Conservation (phyloP, 2,329 filamentous ascomycete genomes). For the Fusarium buharicum region DNA sequence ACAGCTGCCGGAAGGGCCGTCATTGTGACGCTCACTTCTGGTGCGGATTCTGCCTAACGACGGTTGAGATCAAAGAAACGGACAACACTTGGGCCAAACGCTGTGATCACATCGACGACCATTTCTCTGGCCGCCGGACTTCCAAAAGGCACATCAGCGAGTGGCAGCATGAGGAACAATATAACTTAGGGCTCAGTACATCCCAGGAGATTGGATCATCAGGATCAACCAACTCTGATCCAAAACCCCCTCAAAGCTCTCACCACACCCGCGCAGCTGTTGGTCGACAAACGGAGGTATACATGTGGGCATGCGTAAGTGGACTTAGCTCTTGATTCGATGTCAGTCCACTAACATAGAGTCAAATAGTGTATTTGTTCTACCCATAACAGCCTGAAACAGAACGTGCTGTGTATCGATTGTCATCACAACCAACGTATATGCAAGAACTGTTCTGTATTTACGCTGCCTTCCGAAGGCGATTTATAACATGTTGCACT, state of each 20-base stretch:
- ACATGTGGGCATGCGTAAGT: conserved; percentile 50
- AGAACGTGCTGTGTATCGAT: conserved; percentile 8
- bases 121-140: conserved; percentile 66
- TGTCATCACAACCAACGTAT: conserved; percentile 23
- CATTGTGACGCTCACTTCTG: conserved; percentile 77
- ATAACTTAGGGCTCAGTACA: neutral
- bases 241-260: conserved; percentile 5
- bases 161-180: conserved; percentile 60
- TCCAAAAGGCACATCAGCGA: conserved; percentile 60
- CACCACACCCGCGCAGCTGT: conserved; percentile 7
- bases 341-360: conserved; percentile 10
- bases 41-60: conserved; percentile 82
- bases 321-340: neutral
- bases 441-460: conserved; percentile 13
- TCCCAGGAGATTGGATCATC: neutral
- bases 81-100: conserved; percentile 66
- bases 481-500: conserved; percentile 5
- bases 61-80: conserved; percentile 60
- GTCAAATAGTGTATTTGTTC: conserved; percentile 37
- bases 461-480: neutral
- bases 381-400: conserved; percentile 10
- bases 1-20: conserved; percentile 69
- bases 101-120: conserved; percentile 79
- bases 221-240: conserved; percentile 8
- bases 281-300: conserved; percentile 24